These are phyloP conservation scores for Yamadazyma taylorii DNA, from an alignment of 1,139 yeast genomes.

Conservation along the genomic window DNA sequence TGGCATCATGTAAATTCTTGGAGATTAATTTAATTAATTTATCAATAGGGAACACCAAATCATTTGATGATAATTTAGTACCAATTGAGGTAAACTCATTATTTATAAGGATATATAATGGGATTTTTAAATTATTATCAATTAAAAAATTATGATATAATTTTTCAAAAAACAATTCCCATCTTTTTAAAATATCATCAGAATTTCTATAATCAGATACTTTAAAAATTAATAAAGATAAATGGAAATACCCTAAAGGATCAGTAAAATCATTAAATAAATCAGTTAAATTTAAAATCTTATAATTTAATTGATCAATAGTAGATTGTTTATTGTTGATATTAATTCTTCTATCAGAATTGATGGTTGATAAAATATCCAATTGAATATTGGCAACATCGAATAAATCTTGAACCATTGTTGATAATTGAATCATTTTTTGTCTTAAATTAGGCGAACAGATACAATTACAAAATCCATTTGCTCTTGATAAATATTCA, in stretches of 20 bases:
- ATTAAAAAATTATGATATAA: constrained; percentile 34
- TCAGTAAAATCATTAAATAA: constrained; percentile 84
- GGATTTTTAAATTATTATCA: constrained; percentile 32
- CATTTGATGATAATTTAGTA: constrained; percentile 48
- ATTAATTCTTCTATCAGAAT: constrained; percentile 57
- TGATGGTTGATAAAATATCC: constrained; percentile 65
- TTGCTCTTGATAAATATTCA: constrained; percentile 87
- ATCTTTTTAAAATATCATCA: constrained; percentile 69
- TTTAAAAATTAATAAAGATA: constrained; percentile 76
- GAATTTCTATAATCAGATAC: constrained; percentile 77
- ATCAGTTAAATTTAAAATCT: constrained; percentile 71
- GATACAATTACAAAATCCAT: constrained; percentile 86
- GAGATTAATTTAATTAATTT: constrained; percentile 62
- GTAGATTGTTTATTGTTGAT: constrained; percentile 49
- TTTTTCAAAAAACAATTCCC: constrained; percentile 63
- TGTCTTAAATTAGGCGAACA: constrained; percentile 79
- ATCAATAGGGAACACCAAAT: constrained; percentile 79
- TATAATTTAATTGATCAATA: constrained; percentile 55
- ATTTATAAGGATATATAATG: constrained; percentile 39
- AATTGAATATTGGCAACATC: constrained; percentile 90
- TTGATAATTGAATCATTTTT: constrained; percentile 68
- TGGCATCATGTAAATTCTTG: constrained; percentile 40
- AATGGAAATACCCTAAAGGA: constrained; percentile 83
- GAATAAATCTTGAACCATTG: constrained; percentile 73
- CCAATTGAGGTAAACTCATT: constrained; percentile 45